Conservation (phyloP, 345 rosid genomes). For the Toxicodendron radicans region DNA sequence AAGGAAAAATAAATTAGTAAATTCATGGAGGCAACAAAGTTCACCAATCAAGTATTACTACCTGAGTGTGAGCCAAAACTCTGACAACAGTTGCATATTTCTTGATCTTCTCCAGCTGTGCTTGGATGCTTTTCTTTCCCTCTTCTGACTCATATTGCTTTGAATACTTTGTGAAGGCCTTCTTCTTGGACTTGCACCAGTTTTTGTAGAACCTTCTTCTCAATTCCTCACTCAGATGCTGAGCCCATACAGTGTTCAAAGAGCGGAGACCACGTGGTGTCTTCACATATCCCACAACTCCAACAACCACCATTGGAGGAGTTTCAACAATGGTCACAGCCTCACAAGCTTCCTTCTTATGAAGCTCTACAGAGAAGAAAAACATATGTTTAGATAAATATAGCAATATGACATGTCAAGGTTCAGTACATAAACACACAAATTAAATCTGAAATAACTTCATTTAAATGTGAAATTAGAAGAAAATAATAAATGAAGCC, state of each 20-base stretch:
- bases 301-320: conserved; percentile 83
- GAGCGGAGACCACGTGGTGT: conserved; percentile 76
- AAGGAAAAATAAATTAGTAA: not conserved
- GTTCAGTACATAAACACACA: too few species aligned
- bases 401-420: too few species aligned
- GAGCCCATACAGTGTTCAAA: conserved; percentile 85
- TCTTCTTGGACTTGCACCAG: conserved; percentile 89
- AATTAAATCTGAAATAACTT: too few species aligned
- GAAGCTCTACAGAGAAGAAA: conserved; percentile 50
- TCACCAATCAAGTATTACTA: conserved; percentile 12
- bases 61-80: conserved; percentile 89
- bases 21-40: too few species aligned
- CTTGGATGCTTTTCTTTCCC: conserved; percentile 60
- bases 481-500: not conserved
- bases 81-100: conserved; percentile 69
- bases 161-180: conserved; percentile 71
- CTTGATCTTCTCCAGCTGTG: conserved; percentile 86
- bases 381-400: not conserved
- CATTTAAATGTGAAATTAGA: too few species aligned
- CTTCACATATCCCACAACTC: conserved; percentile 78
- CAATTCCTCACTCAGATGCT: conserved; percentile 82
- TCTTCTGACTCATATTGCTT: conserved; percentile 59
- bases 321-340: conserved; percentile 84
- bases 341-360: conserved; percentile 92
- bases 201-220: conserved; percentile 83